Evolutionary conservation across 805 yeast species (phyloP), one percentile per base, ranked within the genome.

Genomic region (Yamadazyma endophytica): DNA sequence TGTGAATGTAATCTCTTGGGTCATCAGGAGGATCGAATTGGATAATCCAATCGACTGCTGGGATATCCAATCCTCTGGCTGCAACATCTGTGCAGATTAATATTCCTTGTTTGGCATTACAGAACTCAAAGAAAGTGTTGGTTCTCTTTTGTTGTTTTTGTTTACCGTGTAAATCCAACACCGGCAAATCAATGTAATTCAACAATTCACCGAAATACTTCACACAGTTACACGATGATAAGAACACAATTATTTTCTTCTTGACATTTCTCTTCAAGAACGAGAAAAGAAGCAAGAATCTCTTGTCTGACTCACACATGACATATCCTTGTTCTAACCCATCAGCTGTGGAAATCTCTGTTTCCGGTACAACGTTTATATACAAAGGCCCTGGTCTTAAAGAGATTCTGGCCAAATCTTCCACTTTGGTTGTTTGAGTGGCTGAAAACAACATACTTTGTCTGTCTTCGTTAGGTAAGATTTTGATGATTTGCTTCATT

Each of bases 1-100:
- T 79, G 67, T 92, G 99, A 47, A 92, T 92, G 59, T 92, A 92
- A 64, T 92, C 97, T 66, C 97, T 80, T 62, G 98, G 98, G 65
- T 92, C 98, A 81, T 92, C 98, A 58, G 98, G 98, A 34, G 98
- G 98, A 60, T 92, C 99, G 54, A 87, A 92, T 69, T 92, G 98
- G 44, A 92, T 83, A 52, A 92, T 92, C 98, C 98, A 92, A 67
- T 94, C 98, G 33, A 92, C 98, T 17, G 94, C 82, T 32, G 99
- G 99, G 47, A 92, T 92, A 68, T 92, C 99, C 45, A 92, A 76
- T 15, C 99, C 99, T 73, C 99, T 81, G 14, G 99, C 98, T 19
- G 98, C 99, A 46, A 92, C 98, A 61, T 92, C 98, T 1, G 99
- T 92, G 66, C 97, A 92, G 33, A 92, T 73, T 49, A 92, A 63